Percentiles rank a stretch among this genome's conserved stretches.
These are phyloP conservation scores for Aspergillus neotritici DNA, from an alignment of 2,329 filamentous ascomycete species.

Conservation along the genomic window DNA sequence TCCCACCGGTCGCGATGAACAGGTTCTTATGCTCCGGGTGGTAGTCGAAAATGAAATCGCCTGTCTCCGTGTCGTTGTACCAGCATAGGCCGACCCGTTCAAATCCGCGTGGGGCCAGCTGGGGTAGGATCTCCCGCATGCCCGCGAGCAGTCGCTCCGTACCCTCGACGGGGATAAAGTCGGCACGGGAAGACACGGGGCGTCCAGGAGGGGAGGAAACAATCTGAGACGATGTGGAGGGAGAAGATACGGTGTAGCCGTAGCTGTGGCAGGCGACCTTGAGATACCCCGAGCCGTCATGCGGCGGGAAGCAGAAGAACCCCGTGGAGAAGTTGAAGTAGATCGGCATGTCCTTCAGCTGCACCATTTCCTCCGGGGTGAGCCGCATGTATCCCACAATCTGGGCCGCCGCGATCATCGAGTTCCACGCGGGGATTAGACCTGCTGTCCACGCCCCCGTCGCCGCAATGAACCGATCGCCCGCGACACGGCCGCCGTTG, in stretches of 20 bases:
- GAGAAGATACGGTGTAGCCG: constrained; percentile 46
- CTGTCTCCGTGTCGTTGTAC: constrained; percentile 65
- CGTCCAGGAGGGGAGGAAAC: constrained; percentile 18
- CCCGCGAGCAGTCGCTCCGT: constrained; percentile 53
- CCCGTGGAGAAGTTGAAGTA: constrained; percentile 39
- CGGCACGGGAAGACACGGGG: constrained; percentile 20
- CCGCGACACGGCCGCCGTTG: constrained; percentile 46
- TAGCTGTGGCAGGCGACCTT: constrained; percentile 64
- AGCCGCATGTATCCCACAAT: constrained; percentile 68
- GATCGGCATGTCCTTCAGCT: constrained; percentile 61
- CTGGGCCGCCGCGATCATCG: constrained; percentile 72
- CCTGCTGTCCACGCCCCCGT: constrained; percentile 77
- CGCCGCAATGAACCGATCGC: constrained; percentile 68
- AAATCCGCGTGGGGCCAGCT: constrained; percentile 54
- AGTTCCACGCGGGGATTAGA: constrained; percentile 66
- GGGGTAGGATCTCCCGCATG: constrained; percentile 54
- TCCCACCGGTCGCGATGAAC: constrained; percentile 26
- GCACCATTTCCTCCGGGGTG: constrained; percentile 59
- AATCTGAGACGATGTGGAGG: constrained; percentile 1
- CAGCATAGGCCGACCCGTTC: constrained; percentile 58
- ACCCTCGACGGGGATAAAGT: constrained; percentile 46
- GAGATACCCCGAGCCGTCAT: constrained; percentile 34
- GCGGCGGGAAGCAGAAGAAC: constrained; percentile 46
- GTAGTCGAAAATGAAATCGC: constrained; percentile 63
- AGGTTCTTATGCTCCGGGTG: constrained; percentile 51